Evolutionary conservation across 208 protist species (phyloP).

Genomic region (Leishmania guyanensis): DNA sequence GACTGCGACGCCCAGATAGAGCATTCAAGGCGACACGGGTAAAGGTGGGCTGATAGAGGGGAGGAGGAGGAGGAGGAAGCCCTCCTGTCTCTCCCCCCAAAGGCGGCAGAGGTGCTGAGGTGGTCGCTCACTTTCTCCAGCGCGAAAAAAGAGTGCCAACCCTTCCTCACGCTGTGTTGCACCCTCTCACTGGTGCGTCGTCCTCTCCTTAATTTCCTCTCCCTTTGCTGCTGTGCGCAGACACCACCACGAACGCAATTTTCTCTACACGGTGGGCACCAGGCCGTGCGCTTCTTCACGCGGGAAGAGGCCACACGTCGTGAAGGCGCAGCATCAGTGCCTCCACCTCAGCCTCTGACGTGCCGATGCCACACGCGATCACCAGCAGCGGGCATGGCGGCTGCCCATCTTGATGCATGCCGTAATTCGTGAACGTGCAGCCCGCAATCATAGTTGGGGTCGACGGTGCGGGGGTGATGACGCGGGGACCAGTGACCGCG

Average conservation of each 20-base stretch:
- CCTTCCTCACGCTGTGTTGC: too few relatives aligned
- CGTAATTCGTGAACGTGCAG: slow-evolving; percentile 60
- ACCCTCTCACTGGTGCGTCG: too few relatives aligned
- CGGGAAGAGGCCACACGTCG: slow-evolving; percentile 42
- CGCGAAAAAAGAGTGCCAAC: neutral
- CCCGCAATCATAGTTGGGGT: slow-evolving; percentile 44
- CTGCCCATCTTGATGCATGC: slow-evolving; percentile 50
- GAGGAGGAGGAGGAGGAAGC: neutral
- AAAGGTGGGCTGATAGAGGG: neutral
- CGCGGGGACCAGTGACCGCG: slow-evolving; percentile 72
- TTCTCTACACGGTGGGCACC: neutral
- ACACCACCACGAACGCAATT: neutral
- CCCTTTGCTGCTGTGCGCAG: neutral
- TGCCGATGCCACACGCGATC: slow-evolving; percentile 72
- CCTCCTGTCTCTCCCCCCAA: neutral
- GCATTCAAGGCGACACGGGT: neutral
- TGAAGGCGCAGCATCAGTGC: slow-evolving; percentile 46
- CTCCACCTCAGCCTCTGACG: slow-evolving; percentile 44
- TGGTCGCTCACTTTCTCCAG: neutral
- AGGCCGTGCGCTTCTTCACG: neutral
- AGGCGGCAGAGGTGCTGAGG: neutral
- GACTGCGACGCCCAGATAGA: neutral
- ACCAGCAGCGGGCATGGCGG: slow-evolving; percentile 57
- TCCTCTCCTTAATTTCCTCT: neutral
- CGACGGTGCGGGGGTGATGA: slow-evolving; percentile 47